Evolutionary conservation across 148 eudicot genomes (phyloP), one percentile per base, ranked within the genome.

Genomic region (Camellia lanceoleosa): DNA sequence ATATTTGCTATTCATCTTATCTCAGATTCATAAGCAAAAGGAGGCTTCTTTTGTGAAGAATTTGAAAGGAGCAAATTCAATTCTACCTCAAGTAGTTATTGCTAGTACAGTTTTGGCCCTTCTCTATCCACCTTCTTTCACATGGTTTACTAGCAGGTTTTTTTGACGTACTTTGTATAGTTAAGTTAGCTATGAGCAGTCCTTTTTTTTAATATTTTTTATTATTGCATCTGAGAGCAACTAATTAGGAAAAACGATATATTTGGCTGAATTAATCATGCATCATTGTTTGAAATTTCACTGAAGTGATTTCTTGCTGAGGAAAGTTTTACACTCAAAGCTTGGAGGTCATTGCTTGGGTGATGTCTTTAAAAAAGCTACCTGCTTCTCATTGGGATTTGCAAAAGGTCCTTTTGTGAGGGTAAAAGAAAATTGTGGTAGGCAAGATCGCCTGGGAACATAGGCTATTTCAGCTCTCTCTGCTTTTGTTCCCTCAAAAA

Each of bases 111-210:
- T 92, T 78, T 82, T 95, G 89, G 98, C 98, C 80, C 94, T 95
- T 85, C 74, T 89, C 15, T 92, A 93, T 88, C 99, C 97, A 7
- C 92, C 99, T 86, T 93, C 99, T 72, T 95, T 95, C 86, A 89
- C 94, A 71, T 95, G 98, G 98, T 95, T 95, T 81, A 93, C 98
- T 67, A 95, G 79, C 97, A 95, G 97, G 99, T 95, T 56, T 44
- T 52, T 80, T 59, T 7, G n/a, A 3, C 30, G 38, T 56, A 58
- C 77, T 73, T 56, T 58, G 46, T 41, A 68, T 64, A 38, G 55
- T 23, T 61, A 42, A 9, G 2, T 69, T 79, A 15, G 43, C 60
- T 61, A 78, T 54, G 71, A 78, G 20, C 15, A 8, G 19, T 23
- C 76, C 41, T 74, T 20, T 78, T 42, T 68, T 56, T 59, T 74